These are phyloP conservation scores for Elaeagnus macrophylla DNA, from an alignment of 306 rosid genomes.

Conservation along the genomic window DNA sequence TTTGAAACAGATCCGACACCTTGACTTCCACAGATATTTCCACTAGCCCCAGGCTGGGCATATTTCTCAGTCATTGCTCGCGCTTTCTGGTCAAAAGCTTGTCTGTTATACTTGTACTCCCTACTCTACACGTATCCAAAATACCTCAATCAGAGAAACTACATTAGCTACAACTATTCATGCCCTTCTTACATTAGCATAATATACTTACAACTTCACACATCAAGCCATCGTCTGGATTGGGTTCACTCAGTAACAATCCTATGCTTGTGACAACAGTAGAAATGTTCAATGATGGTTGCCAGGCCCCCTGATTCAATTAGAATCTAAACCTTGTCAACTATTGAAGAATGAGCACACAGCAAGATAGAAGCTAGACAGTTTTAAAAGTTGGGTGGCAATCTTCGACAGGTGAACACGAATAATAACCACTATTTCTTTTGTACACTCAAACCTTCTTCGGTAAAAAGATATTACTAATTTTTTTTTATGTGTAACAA, in stretches of 20 bases:
- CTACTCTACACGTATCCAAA: constrained; percentile 21
- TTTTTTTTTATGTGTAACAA: too few species aligned
- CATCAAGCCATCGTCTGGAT: constrained; percentile 42
- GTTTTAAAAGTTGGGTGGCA: too few species aligned
- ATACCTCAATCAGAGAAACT: not conserved
- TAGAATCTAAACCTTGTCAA: constrained; percentile 4
- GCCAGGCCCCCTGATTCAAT: constrained; percentile 33
- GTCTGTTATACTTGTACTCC: constrained; percentile 34
- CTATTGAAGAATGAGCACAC: not conserved
- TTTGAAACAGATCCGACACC: constrained; percentile 1
- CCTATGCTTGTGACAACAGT: constrained; percentile 35
- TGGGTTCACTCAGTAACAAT: constrained; percentile 34
- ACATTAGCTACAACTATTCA: not conserved
- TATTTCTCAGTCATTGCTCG: constrained; percentile 30
- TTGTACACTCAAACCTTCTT: too few species aligned
- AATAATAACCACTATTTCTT: too few species aligned
- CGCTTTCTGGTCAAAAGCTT: constrained; percentile 36
- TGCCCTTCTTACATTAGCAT: not conserved
- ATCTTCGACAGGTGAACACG: too few species aligned
- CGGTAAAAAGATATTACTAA: too few species aligned
- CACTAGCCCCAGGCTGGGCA: constrained; percentile 21
- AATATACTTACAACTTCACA: constrained; percentile 29
- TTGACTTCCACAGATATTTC: constrained; percentile 9
- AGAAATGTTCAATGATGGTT: constrained; percentile 37
- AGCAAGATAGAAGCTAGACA: not conserved